phyloP scores from a whole-genome alignment of 768 basidiomycete species.

The Naganishia antarctica region DNA sequence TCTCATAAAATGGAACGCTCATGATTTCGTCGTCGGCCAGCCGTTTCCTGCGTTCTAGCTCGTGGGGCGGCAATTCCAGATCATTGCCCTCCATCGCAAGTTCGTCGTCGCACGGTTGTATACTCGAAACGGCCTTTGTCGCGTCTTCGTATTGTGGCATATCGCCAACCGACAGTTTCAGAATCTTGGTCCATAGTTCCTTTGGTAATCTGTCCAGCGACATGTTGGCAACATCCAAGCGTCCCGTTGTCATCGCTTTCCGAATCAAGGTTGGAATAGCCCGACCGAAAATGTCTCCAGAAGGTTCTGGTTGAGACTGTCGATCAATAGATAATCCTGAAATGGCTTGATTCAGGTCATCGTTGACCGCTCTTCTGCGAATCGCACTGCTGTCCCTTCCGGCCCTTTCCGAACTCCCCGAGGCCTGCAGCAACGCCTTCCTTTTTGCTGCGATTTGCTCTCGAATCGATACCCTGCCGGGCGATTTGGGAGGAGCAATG shows the following conservation, averaged over 20 bases:
- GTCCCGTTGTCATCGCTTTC: conserved; percentile 23
- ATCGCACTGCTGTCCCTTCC: not conserved
- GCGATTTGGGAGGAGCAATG: not conserved
- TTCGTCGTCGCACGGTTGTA: not conserved
- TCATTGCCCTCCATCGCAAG: not conserved
- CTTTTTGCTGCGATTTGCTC: conserved; percentile 28
- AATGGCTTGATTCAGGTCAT: not conserved
- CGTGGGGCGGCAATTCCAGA: conserved; percentile 17
- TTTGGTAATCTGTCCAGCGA: conserved; percentile 26
- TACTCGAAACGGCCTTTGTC: not conserved
- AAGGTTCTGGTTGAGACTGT: not conserved
- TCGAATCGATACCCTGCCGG: conserved; percentile 11
- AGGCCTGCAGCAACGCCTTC: conserved; percentile 17
- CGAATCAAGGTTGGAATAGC: conserved; percentile 6
- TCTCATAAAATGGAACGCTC: conserved; percentile 37
- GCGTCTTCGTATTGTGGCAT: not conserved
- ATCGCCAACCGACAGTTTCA: conserved; percentile 3
- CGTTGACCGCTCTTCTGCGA: not conserved
- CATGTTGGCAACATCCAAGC: conserved; percentile 26
- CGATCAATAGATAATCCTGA: not conserved
- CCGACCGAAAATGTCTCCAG: conserved; percentile 25
- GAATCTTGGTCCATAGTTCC: conserved; percentile 26
- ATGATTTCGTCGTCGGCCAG: conserved; percentile 15
- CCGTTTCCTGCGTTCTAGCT: not conserved
- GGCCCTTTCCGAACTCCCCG: not conserved